Base-by-base conservation (phyloP, 73 alveolate genomes). In the Paramecium primaurelia region DNA sequence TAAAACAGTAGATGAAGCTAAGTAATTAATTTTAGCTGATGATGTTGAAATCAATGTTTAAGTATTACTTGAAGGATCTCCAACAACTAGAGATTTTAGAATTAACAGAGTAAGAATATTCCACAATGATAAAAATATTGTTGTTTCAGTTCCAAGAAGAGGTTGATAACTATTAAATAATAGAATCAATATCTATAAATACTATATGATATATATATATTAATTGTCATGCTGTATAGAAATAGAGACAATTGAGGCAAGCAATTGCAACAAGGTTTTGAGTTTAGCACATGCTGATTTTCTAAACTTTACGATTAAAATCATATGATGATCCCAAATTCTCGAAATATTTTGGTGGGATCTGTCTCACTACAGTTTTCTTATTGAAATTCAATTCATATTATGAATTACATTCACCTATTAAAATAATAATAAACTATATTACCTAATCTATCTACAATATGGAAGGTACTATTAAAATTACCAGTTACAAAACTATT, bases 311-410 rank as follows among this genome's bases (percentile, higher is more conserved):
- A 42, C 94, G 42, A 16, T 77, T 71, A 30, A 89, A 89, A 71
- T 89, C 94, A 30, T 89, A 89, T 7, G 25, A 71, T 28, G 94
- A 89, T 40, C 94, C 94, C 14, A 89, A 71, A 83, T 89, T 89
- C 88, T 89, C 94, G 75, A 89, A 89, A 30, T 89, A 89, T 51
- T 89, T 89, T 32, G 94, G 94, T 38, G 94, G 94, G 42, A 89
- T 89, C 25, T 77, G 38, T 47, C 84, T 89, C 16, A 73, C 88
- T 10, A 71, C 59, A 5, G 94, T 89, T 47, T 71, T 89, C 58
- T 89, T 89, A 89, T 89, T 89, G 91, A 89, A 89, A 85, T 89
- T 89, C 32, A 89, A 83, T 71, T 89, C 94, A 60, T 71, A 89
- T 71, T 89, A 9, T 18, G 80, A 51, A 71, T 89, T 89, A 38